Percentiles rank a stretch among this genome's conserved stretches.
phyloP scores from a whole-genome alignment of 2,329 filamentous ascomycete genomes.

The Alternaria arborescens region DNA sequence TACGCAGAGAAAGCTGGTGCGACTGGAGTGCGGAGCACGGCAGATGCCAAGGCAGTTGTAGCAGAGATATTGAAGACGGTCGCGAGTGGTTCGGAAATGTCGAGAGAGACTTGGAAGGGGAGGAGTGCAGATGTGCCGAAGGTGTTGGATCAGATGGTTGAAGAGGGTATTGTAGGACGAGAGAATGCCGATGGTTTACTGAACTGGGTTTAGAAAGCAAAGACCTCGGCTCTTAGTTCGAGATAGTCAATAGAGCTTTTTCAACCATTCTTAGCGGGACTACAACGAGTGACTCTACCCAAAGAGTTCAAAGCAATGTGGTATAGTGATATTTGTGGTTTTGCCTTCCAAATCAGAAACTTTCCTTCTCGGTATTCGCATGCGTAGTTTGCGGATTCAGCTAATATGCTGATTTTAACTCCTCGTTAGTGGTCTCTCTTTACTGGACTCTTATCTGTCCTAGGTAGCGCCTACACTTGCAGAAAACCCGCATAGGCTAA shows the following conservation, averaged over 20 bases:
- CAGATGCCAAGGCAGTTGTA: slow-evolving; percentile 59
- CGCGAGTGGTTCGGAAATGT: slow-evolving; percentile 43
- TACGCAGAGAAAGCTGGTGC: slow-evolving; percentile 43
- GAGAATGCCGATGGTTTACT: slow-evolving; percentile 37
- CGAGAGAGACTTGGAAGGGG: slow-evolving; percentile 52
- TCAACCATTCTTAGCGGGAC: too few relatives aligned
- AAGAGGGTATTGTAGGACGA: slow-evolving; percentile 59
- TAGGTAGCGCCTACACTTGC: too few relatives aligned
- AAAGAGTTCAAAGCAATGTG: too few relatives aligned
- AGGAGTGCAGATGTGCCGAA: slow-evolving; percentile 53
- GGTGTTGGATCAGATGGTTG: slow-evolving; percentile 61
- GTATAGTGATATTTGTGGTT: too few relatives aligned
- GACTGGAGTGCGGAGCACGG: slow-evolving; percentile 55
- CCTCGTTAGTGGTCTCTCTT: slow-evolving; percentile 36
- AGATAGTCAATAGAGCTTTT: neutral
- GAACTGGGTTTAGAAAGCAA: neutral
- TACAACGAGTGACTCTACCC: too few relatives aligned
- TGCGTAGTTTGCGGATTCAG: too few relatives aligned
- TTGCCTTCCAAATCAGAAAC: too few relatives aligned
- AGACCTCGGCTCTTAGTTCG: neutral
- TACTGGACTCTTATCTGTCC: slow-evolving; percentile 21
- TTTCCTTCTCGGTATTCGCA: too few relatives aligned
- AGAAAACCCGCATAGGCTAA: too few relatives aligned
- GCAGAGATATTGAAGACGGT: slow-evolving; percentile 57
- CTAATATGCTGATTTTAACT: slow-evolving; percentile 13